phyloP scores from a whole-genome alignment of 129 eudicot genomes.

The Flaveria linearis region DNA sequence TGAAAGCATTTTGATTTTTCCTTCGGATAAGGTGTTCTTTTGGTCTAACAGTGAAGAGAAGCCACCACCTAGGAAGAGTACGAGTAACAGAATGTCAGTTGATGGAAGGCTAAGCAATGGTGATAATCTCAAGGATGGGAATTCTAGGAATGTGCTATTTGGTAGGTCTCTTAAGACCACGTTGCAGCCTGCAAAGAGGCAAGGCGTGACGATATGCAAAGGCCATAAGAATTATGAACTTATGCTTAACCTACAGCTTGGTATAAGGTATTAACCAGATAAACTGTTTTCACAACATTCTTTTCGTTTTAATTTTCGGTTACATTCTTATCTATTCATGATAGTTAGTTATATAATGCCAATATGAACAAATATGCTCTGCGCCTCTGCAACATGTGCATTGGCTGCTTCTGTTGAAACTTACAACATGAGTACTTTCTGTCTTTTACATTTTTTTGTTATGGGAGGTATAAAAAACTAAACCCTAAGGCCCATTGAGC shows the following conservation, averaged over 20 bases:
- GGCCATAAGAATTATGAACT: conserved; percentile 93
- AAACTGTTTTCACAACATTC: neutral
- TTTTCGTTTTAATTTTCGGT: neutral
- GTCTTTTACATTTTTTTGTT: neutral
- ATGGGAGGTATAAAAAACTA: neutral
- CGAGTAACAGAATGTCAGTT: conserved; percentile 43
- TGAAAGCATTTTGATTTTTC: conserved; percentile 54
- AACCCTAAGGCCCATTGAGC: too few relatives aligned
- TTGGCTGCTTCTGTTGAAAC: neutral
- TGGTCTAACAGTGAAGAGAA: conserved; percentile 47
- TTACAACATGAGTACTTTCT: neutral
- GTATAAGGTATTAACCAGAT: conserved; percentile 63
- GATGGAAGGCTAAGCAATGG: conserved; percentile 42
- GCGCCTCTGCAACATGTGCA: neutral
- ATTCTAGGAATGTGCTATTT: conserved; percentile 9
- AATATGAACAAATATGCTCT: neutral
- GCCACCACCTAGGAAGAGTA: conserved; percentile 27
- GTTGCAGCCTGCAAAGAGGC: conserved; percentile 52
- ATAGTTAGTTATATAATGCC: neutral
- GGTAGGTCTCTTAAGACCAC: conserved; percentile 32
- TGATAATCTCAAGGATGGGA: conserved; percentile 20
- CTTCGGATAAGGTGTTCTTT: conserved; percentile 61
- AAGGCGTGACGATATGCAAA: conserved; percentile 73
- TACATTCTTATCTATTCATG: neutral
- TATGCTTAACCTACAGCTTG: conserved; percentile 95